These are phyloP conservation scores for Drosera spatulata DNA, from an alignment of 179 eudicot species.

Conservation along the genomic window DNA sequence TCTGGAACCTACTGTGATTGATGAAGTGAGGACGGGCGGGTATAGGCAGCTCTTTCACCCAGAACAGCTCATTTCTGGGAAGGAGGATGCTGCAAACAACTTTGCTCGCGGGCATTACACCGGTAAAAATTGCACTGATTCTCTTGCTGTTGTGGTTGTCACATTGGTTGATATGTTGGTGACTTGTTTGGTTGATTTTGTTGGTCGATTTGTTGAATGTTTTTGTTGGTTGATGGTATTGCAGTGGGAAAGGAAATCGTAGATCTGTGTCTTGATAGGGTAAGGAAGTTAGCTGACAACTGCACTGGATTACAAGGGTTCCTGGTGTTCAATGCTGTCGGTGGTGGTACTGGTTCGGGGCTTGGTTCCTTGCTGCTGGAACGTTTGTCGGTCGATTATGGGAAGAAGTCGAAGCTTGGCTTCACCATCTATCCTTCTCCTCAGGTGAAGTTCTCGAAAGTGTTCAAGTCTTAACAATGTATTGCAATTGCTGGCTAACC, in stretches of 20 bases:
- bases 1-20: conserved; percentile 79
- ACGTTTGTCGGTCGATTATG: conserved; percentile 35
- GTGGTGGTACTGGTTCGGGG: conserved; percentile 85
- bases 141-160: too few species aligned
- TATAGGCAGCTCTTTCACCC: conserved; percentile 86
- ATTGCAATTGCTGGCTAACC: not conserved
- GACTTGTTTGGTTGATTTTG: too few species aligned
- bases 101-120: conserved; percentile 86
- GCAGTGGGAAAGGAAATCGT: conserved; percentile 87
- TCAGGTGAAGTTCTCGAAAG: conserved; percentile 85
- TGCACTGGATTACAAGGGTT: conserved; percentile 88
- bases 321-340: conserved; percentile 20
- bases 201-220: too few species aligned
- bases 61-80: conserved; percentile 77
- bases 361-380: conserved; percentile 71
- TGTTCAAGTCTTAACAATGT: not conserved
- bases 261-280: conserved; percentile 67
- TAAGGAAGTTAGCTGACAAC: conserved; percentile 75
- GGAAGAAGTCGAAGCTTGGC: too few species aligned
- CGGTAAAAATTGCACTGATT: conserved; percentile 15
- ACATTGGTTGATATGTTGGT: too few species aligned
- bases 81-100: conserved; percentile 85
- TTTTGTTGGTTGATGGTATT: conserved; percentile 1
- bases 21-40: conserved; percentile 60
- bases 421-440: conserved; percentile 1